Evolutionary conservation across 140 eudicot species (phyloP).

Genomic region (Erigeron philadelphicus): DNA sequence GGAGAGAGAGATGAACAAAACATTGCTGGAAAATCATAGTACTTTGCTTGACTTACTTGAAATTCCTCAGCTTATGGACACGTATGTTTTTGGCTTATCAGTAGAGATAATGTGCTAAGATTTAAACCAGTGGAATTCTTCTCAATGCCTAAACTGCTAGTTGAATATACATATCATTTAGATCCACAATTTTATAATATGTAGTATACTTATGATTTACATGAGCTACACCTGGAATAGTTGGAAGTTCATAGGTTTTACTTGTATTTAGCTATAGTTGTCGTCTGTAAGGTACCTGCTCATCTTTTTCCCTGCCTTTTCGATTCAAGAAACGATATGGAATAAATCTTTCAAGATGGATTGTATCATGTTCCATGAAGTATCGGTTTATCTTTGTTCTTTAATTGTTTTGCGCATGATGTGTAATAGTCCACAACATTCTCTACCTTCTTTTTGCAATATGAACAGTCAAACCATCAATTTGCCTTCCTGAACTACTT

Average conservation of each 20-base stretch:
- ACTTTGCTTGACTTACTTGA: slow-evolving; percentile 99
- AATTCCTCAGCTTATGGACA: slow-evolving; percentile 99
- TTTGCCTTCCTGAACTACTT: not conserved
- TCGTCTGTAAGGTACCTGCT: not conserved
- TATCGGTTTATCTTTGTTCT: not conserved
- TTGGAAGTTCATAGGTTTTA: not conserved
- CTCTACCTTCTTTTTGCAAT: slow-evolving; percentile 8
- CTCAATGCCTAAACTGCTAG: slow-evolving; percentile 11
- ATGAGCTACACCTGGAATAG: slow-evolving; percentile 10
- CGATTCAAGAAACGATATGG: slow-evolving; percentile 2
- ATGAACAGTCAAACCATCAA: slow-evolving; percentile 3
- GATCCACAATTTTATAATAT: not conserved
- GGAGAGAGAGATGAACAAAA: slow-evolving; percentile 92
- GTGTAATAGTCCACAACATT: slow-evolving; percentile 7
- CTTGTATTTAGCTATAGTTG: slow-evolving; percentile 3
- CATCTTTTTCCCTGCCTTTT: not conserved
- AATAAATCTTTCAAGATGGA: not conserved
- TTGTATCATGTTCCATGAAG: not conserved
- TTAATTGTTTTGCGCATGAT: slow-evolving; percentile 7
- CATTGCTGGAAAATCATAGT: slow-evolving; percentile 81
- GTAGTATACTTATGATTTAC: slow-evolving; percentile 6
- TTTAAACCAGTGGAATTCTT: slow-evolving; percentile 18
- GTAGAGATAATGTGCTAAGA: slow-evolving; percentile 21
- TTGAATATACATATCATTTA: slow-evolving; percentile 10
- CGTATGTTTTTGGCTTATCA: slow-evolving; percentile 53